Base-by-base conservation (phyloP, 108 stramenopile genomes). In the Fragilaria crotonensis region DNA sequence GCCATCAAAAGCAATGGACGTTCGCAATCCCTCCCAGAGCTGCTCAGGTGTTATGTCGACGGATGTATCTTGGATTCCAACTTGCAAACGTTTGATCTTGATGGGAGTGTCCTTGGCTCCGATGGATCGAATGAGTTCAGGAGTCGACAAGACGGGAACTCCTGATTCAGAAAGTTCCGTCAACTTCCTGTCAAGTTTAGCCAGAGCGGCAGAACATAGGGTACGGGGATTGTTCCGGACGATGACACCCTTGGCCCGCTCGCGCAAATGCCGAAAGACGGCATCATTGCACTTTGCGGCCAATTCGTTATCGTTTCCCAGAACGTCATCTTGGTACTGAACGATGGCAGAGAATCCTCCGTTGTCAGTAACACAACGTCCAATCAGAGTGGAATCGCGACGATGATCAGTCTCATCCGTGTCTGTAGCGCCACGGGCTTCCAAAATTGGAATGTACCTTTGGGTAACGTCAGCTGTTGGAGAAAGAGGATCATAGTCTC, bases 181-280 rank as follows among this genome's bases (percentile, higher is more conserved):
- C 53, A 54, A 54, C 28, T 25, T 25, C 5, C 18, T 27, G 29
- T 54, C 53, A 25, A 54, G 29, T 27, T 29, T 25, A 20, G 21
- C 26, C 18, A 28, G 53, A 23, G 9, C 4, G 18, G 26, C 4
- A 29, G 53, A 17, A 23, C 9, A 27, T 11, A 54, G 18, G 4
- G 53, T 54, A 7, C 53, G 26, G 7, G 53, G 53, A 54, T 54
- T 54, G 29, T 54, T 54, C 5, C 53, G 20, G 4, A 54, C 53
- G 29, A 54, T 28, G 29, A 54, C 18, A 20, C 53, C 53, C 5
- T 25, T 17, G 25, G 53, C 53, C 18, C 18, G 25, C 23, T 18
- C 18, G 9, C 4, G 9, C 53, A 54, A 28, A 54, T 25, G 26
- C 7, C 18, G 21, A 20, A 25, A 28, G 7, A 54, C 18, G 4